Percentiles rank a stretch among this genome's conserved stretches.
Evolutionary conservation across 1,284 basidiomycete genomes (phyloP).

Genomic region (Exobasidium rhododendri): DNA sequence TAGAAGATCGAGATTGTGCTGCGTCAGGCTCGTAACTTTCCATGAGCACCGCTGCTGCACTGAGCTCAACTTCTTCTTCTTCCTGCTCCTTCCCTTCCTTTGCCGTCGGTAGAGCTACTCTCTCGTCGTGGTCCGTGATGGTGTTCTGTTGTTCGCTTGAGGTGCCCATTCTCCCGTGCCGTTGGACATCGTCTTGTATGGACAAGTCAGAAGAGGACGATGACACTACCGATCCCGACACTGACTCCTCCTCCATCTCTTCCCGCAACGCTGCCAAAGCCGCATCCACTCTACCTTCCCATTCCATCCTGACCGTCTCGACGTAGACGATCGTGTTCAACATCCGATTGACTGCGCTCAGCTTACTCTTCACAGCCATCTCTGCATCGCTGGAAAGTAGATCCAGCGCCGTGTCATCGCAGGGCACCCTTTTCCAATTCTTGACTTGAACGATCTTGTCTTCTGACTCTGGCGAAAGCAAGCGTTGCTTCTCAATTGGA

Average conservation of each 20-base stretch:
- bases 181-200: neutral
- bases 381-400: slow-evolving; percentile 82
- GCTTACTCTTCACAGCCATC: slow-evolving; percentile 83
- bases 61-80: slow-evolving; percentile 23
- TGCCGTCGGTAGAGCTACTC: neutral
- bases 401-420: slow-evolving; percentile 74
- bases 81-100: slow-evolving; percentile 1
- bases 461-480: slow-evolving; percentile 65
- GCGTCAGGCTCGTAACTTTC: slow-evolving; percentile 19
- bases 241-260: slow-evolving; percentile 43
- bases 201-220: neutral
- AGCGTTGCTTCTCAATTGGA: slow-evolving; percentile 84
- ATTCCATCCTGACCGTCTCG: slow-evolving; percentile 94
- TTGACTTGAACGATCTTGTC: slow-evolving; percentile 39
- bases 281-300: slow-evolving; percentile 80
- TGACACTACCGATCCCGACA: neutral
- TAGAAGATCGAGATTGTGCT: slow-evolving; percentile 20
- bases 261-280: slow-evolving; percentile 59
- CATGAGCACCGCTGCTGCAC: slow-evolving; percentile 22
- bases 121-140: neutral
- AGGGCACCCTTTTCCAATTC: slow-evolving; percentile 30
- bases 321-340: slow-evolving; percentile 96
- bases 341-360: slow-evolving; percentile 91
- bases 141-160: neutral
- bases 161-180: no score